Percentiles rank a stretch among this genome's conserved stretches.
Conservation (phyloP, 1,139 yeast genomes). For the Scheffersomyces lignicola region DNA sequence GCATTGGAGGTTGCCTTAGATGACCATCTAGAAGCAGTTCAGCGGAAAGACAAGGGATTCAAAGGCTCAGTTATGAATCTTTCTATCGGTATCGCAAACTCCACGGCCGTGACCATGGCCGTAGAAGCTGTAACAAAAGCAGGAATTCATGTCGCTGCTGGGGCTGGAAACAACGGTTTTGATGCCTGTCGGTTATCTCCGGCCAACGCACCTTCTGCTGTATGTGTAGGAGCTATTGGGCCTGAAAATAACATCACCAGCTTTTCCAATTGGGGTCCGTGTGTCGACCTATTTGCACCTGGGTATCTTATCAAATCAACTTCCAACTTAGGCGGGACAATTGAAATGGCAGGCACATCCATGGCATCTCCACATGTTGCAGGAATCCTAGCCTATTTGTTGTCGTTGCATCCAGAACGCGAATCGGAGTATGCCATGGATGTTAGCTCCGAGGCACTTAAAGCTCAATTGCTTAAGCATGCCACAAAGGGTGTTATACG, state of each 20-base stretch:
- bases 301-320: constrained; percentile 49
- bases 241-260: constrained; percentile 25
- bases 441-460: constrained; percentile 37
- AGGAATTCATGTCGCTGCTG: constrained; percentile 73
- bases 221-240: constrained; percentile 32
- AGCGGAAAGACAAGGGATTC: constrained; percentile 44
- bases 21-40: constrained; percentile 57
- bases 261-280: constrained; percentile 33
- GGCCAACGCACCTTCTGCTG: constrained; percentile 28
- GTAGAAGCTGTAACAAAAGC: constrained; percentile 63
- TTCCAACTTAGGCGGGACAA: constrained; percentile 35
- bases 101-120: constrained; percentile 65
- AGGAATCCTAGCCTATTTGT: constrained; percentile 41
- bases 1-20: constrained; percentile 72
- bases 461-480: constrained; percentile 35
- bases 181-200: constrained; percentile 76
- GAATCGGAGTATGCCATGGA: constrained; percentile 51
- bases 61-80: constrained; percentile 67
- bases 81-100: constrained; percentile 70
- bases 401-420: constrained; percentile 41
- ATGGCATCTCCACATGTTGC: constrained; percentile 48
- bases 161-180: constrained; percentile 78
- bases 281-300: constrained; percentile 36
- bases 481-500: constrained; percentile 34
- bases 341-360: constrained; percentile 43